phyloP scores from a whole-genome alignment of 2,329 filamentous ascomycete genomes.

The Colletotrichum limetticola region DNA sequence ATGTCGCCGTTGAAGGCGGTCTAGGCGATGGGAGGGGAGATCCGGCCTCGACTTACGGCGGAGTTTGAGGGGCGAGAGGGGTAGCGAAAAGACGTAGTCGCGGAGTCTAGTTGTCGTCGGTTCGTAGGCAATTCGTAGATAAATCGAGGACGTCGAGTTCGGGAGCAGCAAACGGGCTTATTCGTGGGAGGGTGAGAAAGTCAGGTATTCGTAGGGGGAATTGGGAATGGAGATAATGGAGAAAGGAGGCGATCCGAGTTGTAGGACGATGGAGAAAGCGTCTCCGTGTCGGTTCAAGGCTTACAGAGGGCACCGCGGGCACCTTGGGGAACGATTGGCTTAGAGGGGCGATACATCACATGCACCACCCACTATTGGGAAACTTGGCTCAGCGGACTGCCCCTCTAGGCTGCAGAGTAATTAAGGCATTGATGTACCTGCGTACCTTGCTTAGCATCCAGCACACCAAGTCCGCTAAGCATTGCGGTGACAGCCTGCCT shows the following conservation, averaged over 20 bases:
- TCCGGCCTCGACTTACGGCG: slow-evolving; percentile 26
- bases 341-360: slow-evolving; percentile 28
- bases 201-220: neutral
- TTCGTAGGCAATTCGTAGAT: neutral
- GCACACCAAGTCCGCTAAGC: neutral
- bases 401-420: slow-evolving; percentile 29
- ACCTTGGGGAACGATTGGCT: slow-evolving; percentile 8
- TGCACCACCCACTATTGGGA: slow-evolving; percentile 13
- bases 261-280: slow-evolving; percentile 24
- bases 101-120: neutral
- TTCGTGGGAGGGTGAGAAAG: neutral
- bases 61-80: slow-evolving; percentile 16
- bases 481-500: neutral
- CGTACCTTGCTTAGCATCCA: neutral
- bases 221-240: slow-evolving; percentile 18
- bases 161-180: neutral
- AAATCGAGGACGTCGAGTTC: neutral
- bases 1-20: slow-evolving; percentile 13
- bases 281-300: slow-evolving; percentile 30
- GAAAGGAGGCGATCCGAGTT: slow-evolving; percentile 19
- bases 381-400: slow-evolving; percentile 13
- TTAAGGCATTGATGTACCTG: slow-evolving; percentile 11
- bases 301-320: neutral
- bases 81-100: neutral
- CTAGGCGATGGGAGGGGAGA: neutral